Conservation (phyloP, 345 rosid species). For the Bretschneidera sinensis region DNA sequence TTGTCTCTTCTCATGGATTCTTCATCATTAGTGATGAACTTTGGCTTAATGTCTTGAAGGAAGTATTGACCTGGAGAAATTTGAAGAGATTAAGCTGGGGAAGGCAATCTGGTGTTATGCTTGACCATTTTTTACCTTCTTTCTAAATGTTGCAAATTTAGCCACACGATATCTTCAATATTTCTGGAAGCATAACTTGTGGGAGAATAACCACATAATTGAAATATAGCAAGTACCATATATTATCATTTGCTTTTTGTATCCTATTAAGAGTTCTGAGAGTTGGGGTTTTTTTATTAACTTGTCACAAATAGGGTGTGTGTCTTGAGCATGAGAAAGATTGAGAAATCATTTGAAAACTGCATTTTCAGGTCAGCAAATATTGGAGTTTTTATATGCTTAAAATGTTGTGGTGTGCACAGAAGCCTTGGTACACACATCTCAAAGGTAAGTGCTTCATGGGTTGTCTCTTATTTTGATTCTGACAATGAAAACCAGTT, state of each 20-base stretch:
- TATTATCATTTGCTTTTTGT: conserved; percentile 4
- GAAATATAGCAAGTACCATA: neutral
- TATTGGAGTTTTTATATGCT: conserved; percentile 94
- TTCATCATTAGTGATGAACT: too few relatives aligned
- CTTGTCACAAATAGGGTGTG: neutral
- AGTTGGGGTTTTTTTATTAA: neutral
- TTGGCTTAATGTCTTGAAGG: neutral
- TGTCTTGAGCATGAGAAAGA: neutral
- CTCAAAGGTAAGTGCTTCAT: conserved; percentile 82
- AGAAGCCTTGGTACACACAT: conserved; percentile 94
- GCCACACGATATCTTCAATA: neutral
- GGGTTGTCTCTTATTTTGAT: too few relatives aligned
- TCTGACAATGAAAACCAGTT: neutral
- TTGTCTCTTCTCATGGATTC: too few relatives aligned
- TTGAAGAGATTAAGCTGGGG: neutral
- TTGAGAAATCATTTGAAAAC: conserved; percentile 13
- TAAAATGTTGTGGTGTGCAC: conserved; percentile 96
- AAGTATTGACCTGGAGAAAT: neutral
- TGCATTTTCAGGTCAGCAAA: conserved; percentile 80
- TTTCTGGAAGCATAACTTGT: neutral
- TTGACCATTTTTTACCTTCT: neutral
- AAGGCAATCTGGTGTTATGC: neutral
- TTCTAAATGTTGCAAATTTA: neutral
- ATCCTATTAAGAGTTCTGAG: neutral
- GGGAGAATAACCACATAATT: neutral